Evolutionary conservation across 2,329 filamentous ascomycete genomes (phyloP).

Genomic region (Ceratocystiopsis brevicomis): DNA sequence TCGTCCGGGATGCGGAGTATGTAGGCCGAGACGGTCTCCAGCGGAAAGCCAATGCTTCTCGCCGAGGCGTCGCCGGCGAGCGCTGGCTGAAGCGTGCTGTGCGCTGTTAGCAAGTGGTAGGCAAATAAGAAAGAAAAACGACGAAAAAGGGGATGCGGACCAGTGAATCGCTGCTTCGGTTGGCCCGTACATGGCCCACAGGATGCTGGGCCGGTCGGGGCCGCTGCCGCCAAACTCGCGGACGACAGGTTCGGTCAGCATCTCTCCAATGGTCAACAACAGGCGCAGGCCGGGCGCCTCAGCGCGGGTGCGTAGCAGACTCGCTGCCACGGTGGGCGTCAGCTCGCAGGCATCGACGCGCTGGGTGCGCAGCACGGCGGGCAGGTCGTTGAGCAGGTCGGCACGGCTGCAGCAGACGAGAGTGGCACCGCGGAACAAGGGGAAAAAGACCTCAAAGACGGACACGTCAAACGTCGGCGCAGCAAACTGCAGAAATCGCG

Average conservation of each 20-base stretch:
- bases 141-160: constrained; percentile 13
- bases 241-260: constrained; percentile 63
- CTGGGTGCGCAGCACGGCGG: constrained; percentile 42
- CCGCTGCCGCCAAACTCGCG: constrained; percentile 52
- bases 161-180: constrained; percentile 86
- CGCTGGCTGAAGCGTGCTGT: constrained; percentile 47
- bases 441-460: constrained; percentile 89
- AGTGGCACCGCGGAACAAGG: constrained; percentile 53
- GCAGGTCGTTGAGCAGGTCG: constrained; percentile 57
- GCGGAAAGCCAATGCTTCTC: constrained; percentile 55
- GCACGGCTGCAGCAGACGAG: constrained; percentile 52
- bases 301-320: constrained; percentile 47
- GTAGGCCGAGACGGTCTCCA: constrained; percentile 67
- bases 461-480: constrained; percentile 88
- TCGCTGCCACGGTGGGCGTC: constrained; percentile 72
- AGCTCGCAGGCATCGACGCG: constrained; percentile 70
- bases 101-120: background rate
- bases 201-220: constrained; percentile 34
- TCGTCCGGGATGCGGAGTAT: constrained; percentile 33
- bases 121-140: background rate
- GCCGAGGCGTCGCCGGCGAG: constrained; percentile 38
- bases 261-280: constrained; percentile 78
- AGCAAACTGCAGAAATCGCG: constrained; percentile 76
- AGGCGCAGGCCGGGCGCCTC: constrained; percentile 50
- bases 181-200: constrained; percentile 89